Conservation (phyloP, 768 basidiomycete genomes). For the Macrolepiota albuminosa region DNA sequence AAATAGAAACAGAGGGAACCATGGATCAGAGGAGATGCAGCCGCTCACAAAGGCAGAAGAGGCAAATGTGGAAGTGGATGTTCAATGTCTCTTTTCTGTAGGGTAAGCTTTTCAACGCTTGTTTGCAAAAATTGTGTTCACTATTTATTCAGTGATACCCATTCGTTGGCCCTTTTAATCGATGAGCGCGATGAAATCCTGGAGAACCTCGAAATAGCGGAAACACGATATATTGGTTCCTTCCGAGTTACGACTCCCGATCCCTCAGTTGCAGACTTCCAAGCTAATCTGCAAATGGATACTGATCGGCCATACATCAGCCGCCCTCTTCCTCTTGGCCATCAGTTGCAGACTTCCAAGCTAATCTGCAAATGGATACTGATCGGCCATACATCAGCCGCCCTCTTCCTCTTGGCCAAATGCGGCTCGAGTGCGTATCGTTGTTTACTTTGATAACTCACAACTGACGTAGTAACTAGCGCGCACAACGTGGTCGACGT, state of each 20-base stretch:
- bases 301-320: slow-evolving; percentile 58
- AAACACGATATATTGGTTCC: slow-evolving; percentile 71
- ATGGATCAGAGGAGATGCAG: slow-evolving; percentile 35
- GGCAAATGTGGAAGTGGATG: slow-evolving; percentile 51
- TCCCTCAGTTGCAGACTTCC: slow-evolving; percentile 61
- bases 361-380: slow-evolving; percentile 34
- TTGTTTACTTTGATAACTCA: background rate
- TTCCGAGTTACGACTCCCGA: slow-evolving; percentile 72
- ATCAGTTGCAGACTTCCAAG: slow-evolving; percentile 57
- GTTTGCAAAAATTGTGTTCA: background rate
- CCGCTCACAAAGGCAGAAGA: slow-evolving; percentile 39
- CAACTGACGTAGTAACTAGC: slow-evolving; percentile 1
- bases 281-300: slow-evolving; percentile 36
- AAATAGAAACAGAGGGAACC: slow-evolving; percentile 24
- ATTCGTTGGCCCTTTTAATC: slow-evolving; percentile 60
- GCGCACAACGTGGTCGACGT: slow-evolving; percentile 30
- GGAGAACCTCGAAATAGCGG: slow-evolving; percentile 78
- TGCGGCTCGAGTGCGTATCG: slow-evolving; percentile 25
- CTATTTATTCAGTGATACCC: slow-evolving; percentile 51
- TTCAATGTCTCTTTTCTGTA: slow-evolving; percentile 71
- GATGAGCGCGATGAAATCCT: slow-evolving; percentile 72
- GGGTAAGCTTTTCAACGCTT: slow-evolving; percentile 40
- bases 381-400: slow-evolving; percentile 62
- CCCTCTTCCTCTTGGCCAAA: slow-evolving; percentile 48
- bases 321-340: slow-evolving; percentile 55